Evolutionary conservation across 83 land plant genomes (phyloP).

Genomic region (Picea mariana): DNA sequence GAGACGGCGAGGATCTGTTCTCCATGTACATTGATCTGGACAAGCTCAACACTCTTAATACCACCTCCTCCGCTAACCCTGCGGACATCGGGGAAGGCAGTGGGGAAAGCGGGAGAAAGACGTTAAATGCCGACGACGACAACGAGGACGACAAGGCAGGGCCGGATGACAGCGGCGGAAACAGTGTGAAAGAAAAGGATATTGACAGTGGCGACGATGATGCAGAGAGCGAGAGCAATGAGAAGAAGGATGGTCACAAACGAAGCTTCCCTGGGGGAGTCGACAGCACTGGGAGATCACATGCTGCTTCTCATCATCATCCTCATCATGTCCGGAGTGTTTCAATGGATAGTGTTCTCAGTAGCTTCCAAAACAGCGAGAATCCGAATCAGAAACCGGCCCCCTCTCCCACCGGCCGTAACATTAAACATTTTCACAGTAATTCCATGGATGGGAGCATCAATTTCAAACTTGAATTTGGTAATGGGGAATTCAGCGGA

Average conservation of each 20-base stretch:
- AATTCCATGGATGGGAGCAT: slow-evolving; percentile 8
- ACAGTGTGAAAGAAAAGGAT: background rate
- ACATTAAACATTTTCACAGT: slow-evolving; percentile 9
- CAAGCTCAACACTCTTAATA: background rate
- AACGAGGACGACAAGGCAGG: background rate
- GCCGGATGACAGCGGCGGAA: background rate
- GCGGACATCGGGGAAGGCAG: background rate
- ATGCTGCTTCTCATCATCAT: too few species aligned
- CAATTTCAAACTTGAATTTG: slow-evolving; percentile 8
- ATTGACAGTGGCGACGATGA: background rate
- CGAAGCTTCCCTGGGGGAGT: background rate
- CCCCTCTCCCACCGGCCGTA: background rate
- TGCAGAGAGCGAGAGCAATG: slow-evolving; percentile 9
- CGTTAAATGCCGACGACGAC: background rate
- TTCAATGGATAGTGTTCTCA: slow-evolving; percentile 8
- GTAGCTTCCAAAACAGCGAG: background rate
- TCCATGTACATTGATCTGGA: slow-evolving; percentile 9
- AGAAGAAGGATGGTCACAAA: background rate
- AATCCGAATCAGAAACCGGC: slow-evolving; percentile 4
- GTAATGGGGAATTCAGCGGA: slow-evolving; percentile 11
- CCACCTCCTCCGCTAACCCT: too few species aligned
- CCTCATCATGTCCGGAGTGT: slow-evolving; percentile 5
- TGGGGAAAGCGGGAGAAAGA: slow-evolving; percentile 2
- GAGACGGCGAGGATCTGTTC: background rate
- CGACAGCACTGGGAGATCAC: too few species aligned